phyloP scores from a whole-genome alignment of 1,284 basidiomycete genomes.

The Moniliella sp. region DNA sequence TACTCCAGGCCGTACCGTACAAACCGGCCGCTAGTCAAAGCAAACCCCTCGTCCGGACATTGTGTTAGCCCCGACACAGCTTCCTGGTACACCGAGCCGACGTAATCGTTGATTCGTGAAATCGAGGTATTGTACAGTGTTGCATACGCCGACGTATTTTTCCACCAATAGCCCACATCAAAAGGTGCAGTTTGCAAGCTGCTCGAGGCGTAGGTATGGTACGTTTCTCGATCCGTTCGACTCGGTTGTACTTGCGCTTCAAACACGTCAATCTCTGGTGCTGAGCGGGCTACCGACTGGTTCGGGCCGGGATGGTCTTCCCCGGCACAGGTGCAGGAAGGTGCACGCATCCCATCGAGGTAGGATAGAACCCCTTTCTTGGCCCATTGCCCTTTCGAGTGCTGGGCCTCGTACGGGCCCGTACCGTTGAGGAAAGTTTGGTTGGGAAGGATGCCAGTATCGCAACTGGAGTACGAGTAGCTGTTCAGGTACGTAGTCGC shows the following conservation, averaged over 20 bases:
- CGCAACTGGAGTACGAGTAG: conserved; percentile 34
- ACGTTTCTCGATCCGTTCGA: background rate
- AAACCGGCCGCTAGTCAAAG: conserved; percentile 7
- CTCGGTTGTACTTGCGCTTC: conserved; percentile 40
- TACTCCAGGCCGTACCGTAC: conserved; percentile 28
- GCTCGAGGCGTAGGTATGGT: conserved; percentile 19
- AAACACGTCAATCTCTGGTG: conserved; percentile 32
- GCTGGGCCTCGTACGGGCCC: conserved; percentile 10
- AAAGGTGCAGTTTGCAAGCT: conserved; percentile 33
- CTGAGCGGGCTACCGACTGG: conserved; percentile 20
- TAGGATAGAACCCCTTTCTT: conserved; percentile 4
- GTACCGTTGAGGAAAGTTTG: conserved; percentile 16
- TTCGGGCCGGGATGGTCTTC: conserved; percentile 26
- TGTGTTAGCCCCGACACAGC: conserved; percentile 22
- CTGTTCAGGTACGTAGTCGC: conserved; percentile 35
- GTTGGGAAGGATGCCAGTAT: conserved; percentile 23
- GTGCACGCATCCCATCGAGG: conserved; percentile 24
- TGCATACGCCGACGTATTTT: background rate
- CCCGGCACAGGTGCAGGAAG: conserved; percentile 21
- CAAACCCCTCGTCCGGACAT: conserved; percentile 20
- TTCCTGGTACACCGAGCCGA: conserved; percentile 27
- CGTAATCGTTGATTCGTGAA: conserved; percentile 25
- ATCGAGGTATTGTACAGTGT: background rate
- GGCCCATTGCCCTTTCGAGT: conserved; percentile 17
- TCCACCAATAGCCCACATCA: conserved; percentile 5